Conservation (phyloP, 2,329 filamentous ascomycete species). For the Cadophora sp. region DNA sequence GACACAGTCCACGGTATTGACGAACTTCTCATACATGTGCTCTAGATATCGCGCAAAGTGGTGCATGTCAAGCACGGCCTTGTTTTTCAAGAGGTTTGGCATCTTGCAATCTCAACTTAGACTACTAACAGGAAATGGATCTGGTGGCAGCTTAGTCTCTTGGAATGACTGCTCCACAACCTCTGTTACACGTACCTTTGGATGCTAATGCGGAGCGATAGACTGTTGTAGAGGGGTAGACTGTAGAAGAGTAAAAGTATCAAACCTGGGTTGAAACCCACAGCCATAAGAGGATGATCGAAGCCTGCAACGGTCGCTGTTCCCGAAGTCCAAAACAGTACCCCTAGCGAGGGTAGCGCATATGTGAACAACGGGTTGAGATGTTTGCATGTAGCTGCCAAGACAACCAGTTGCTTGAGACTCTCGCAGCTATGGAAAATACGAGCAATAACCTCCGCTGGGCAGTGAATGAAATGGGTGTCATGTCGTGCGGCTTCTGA, state of each 20-base stretch:
- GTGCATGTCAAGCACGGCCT: neutral
- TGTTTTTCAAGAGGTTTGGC: neutral
- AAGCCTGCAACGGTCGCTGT: neutral
- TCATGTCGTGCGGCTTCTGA: too few relatives aligned
- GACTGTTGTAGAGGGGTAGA: too few relatives aligned
- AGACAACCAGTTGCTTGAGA: neutral
- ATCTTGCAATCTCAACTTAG: neutral
- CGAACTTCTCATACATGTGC: neutral
- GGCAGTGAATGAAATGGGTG: too few relatives aligned
- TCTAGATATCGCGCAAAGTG: neutral
- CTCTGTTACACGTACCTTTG: too few relatives aligned
- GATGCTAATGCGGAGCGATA: too few relatives aligned
- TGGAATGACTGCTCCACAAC: neutral
- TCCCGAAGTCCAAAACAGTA: neutral
- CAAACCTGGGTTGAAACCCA: neutral
- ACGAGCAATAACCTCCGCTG: neutral
- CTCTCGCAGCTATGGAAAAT: neutral
- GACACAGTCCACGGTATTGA: neutral
- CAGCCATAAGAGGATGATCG: neutral
- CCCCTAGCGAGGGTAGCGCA: neutral
- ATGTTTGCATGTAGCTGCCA: neutral
- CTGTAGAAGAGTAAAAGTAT: too few relatives aligned
- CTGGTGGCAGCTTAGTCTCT: neutral
- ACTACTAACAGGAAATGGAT: neutral
- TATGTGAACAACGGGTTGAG: neutral